Evolutionary conservation across 2,329 filamentous ascomycete genomes (phyloP), one percentile per base, ranked within the genome.

Genomic region (Alternaria triticimaculans): DNA sequence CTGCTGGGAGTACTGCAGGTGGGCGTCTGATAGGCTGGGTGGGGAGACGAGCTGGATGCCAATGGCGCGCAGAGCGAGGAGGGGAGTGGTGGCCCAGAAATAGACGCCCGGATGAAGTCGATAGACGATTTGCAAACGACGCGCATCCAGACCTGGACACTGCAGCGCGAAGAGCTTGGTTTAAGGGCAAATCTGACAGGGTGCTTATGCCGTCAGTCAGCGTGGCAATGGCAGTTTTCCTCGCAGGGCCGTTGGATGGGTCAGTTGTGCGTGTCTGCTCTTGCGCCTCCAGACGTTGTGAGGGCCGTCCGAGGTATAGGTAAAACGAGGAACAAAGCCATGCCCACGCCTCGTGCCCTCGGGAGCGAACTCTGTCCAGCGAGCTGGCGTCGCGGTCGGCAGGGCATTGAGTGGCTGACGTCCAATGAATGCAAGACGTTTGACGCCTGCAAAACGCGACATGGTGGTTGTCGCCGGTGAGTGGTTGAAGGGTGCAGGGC

Each of bases 41-140:
- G 59, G 71, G 72, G 68, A 74, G 71, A 75, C 73, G 71, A 76
- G 69, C 26, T 70, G 66, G 66, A 69, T 67, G 69, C 61, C 68
- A 71, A 75, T 71, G 76, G 74, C 73, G 74, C 68, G 67, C 69
- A 68, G 62, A 67, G 64, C 63, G 68, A 57, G 60, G 66, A 66
- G 70, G 67, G 63, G 71, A 70, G 71, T 72, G 69, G 70, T 68
- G 72, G 72, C 71, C 76, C 78, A 76, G 74, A 78, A 80, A 79
- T 80, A 80, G 76, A 80, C 78, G 78, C 78, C 78, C 76, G 76
- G 77, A 61, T 71, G 75, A 78, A 78, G 60, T 74, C 71, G 73
- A 75, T 74, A 69, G 67, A 73, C 64, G 70, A 73, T 71, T 74
- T 65, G 67, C 68, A 72, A 72, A 71, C 63, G 58, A 60, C 60